Evolutionary conservation across 768 basidiomycete genomes (phyloP).

Genomic region (Kondoa subrosea): DNA sequence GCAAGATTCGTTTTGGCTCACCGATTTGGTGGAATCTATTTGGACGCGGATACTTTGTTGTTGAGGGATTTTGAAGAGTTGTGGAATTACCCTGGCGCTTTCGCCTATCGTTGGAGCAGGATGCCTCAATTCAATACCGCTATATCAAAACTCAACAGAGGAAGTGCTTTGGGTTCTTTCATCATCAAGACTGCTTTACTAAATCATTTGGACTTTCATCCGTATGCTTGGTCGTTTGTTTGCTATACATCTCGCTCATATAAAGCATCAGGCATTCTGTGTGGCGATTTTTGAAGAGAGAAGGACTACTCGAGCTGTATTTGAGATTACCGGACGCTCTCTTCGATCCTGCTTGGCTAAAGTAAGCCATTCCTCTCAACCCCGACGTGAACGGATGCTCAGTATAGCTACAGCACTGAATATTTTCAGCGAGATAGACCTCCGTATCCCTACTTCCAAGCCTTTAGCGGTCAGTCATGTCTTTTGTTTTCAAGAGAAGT

Average conservation of each 20-base stretch:
- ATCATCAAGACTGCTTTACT: slow-evolving; percentile 82
- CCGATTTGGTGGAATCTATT: slow-evolving; percentile 85
- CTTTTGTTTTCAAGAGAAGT: not conserved
- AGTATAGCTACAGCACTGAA: slow-evolving; percentile 36
- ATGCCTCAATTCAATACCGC: slow-evolving; percentile 89
- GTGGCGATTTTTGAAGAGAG: slow-evolving; percentile 71
- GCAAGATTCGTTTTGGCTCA: slow-evolving; percentile 89
- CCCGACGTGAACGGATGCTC: not conserved
- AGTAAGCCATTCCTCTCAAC: slow-evolving; percentile 27
- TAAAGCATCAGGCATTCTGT: slow-evolving; percentile 48
- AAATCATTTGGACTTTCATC: slow-evolving; percentile 83
- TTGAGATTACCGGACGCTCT: slow-evolving; percentile 80
- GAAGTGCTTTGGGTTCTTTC: slow-evolving; percentile 76
- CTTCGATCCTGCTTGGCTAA: slow-evolving; percentile 92
- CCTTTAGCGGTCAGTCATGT: slow-evolving; percentile 38
- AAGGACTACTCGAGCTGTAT: slow-evolving; percentile 59
- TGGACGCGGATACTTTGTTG: slow-evolving; percentile 89
- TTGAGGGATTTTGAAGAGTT: slow-evolving; percentile 95
- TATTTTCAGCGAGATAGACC: slow-evolving; percentile 77
- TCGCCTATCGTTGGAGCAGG: slow-evolving; percentile 90
- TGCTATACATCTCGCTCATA: not conserved
- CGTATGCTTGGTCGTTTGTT: slow-evolving; percentile 30
- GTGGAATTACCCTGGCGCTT: slow-evolving; percentile 89
- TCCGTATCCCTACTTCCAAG: slow-evolving; percentile 83
- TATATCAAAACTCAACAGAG: slow-evolving; percentile 78